phyloP scores from a whole-genome alignment of 768 basidiomycete genomes.

The Coprinellus aureogranulatus region DNA sequence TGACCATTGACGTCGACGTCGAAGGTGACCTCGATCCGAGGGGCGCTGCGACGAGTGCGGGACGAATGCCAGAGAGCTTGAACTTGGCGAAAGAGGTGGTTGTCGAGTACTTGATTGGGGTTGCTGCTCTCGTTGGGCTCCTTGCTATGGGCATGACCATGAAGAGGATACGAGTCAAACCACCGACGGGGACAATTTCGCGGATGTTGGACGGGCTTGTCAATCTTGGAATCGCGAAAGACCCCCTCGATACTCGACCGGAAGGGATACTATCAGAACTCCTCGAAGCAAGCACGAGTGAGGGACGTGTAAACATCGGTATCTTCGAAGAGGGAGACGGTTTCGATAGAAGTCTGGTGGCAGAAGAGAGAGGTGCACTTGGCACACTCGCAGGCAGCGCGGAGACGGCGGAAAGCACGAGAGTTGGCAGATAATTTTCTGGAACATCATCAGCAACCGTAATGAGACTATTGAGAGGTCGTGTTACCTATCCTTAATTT shows the following conservation, averaged over 20 bases:
- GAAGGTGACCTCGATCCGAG: conserved; percentile 96
- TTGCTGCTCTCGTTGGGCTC: conserved; percentile 90
- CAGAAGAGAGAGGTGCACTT: conserved; percentile 99
- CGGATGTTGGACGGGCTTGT: conserved; percentile 93
- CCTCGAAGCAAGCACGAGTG: conserved; percentile 97
- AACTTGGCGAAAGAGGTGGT: conserved; percentile 97
- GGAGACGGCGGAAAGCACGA: conserved; percentile 94
- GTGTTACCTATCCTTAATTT: too few species aligned
- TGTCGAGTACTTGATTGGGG: conserved; percentile 98
- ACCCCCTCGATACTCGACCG: conserved; percentile 17
- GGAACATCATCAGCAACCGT: too few species aligned
- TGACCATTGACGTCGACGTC: conserved; percentile 95
- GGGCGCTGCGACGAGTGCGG: conserved; percentile 96
- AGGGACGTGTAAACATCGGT: conserved; percentile 98
- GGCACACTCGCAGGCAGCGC: conserved; percentile 96
- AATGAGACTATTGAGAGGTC: too few species aligned
- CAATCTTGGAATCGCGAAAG: conserved; percentile 43
- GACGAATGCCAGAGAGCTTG: conserved; percentile 93
- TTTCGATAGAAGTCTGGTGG: conserved; percentile 94
- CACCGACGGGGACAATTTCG: conserved; percentile 97
- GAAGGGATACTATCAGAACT: conserved; percentile 94
- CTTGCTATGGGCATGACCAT: conserved; percentile 98
- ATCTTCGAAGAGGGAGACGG: conserved; percentile 96
- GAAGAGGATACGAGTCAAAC: conserved; percentile 97
- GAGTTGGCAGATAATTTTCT: conserved; percentile 89